Base-by-base conservation (phyloP, 2,329 filamentous ascomycete genomes). In the Colletotrichum simmondsii region DNA sequence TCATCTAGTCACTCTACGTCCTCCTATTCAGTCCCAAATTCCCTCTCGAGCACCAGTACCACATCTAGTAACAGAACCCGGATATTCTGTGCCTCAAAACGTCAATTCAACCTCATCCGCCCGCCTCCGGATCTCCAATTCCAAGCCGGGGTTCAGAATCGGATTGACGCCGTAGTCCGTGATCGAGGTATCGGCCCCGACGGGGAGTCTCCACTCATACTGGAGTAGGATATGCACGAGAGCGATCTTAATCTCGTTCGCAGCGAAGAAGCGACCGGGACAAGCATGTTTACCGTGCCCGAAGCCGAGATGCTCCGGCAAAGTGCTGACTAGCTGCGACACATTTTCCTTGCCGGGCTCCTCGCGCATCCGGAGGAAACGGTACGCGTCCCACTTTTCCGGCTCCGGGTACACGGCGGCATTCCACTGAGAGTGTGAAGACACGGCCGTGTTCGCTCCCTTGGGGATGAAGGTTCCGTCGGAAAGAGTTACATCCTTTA, bases 311-410 rank as follows among this genome's bases (percentile, higher is more conserved):
- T 78, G 81, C n/a, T 79, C 76, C 58, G 82, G 78, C 26, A 78
- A 75, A 46, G 82, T 82, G 74, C 80, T 81, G 16, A 82, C 83
- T 64, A 86, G 84, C 77, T 86, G 85, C 74, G 83, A 75, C 5
- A 74, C 53, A 62, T 77, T 73, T 37, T 69, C 62, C 30, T 68
- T 65, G 3, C 65, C 69, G 7, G 69, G 37, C 11, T 63, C 35
- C 61, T 69, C 32, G 6, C 72, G 65, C 70, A 72, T 28, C 3
- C 69, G 58, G 8, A 61, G 35, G 56, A 68, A 74, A 4, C 72
- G 63, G 30, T 61, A 35, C 4, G 52, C 63, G 26, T 68, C 57
- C 63, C 59, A 74, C 12, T 56, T 60, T 3, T 64, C 56, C 2
- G 68, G 68, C 42, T 68, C 65, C 3, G 42, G 42, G 56, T 68